phyloP scores from a whole-genome alignment of 108 stramenopile species.

The Pseudonitzschia delicatissima region DNA sequence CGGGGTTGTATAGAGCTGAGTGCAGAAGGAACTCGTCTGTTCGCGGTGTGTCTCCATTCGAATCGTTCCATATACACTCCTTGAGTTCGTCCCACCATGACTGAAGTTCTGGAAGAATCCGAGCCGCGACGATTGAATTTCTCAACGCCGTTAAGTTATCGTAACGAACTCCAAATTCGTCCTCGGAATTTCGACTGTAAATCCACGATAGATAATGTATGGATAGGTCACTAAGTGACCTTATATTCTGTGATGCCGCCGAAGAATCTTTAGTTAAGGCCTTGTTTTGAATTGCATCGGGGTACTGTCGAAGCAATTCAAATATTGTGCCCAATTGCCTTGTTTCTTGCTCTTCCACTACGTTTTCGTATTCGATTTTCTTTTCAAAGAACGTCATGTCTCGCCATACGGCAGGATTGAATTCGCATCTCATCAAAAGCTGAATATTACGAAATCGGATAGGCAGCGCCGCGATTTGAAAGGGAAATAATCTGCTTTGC shows the following conservation, averaged over 20 bases:
- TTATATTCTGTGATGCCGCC: neutral
- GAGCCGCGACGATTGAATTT: slow-evolving; percentile 20
- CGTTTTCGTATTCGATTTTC: slow-evolving; percentile 3
- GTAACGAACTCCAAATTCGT: slow-evolving; percentile 9
- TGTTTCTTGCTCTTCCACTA: neutral
- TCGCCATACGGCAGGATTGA: slow-evolving; percentile 15
- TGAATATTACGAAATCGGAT: neutral
- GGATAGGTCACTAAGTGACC: neutral
- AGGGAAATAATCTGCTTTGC: slow-evolving; percentile 31
- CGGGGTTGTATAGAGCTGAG: slow-evolving; percentile 31
- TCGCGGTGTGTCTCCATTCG: neutral
- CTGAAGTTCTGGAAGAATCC: slow-evolving; percentile 12
- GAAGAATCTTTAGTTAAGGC: neutral
- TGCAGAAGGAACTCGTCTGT: slow-evolving; percentile 26
- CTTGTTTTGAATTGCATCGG: slow-evolving; percentile 17
- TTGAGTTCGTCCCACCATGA: slow-evolving; percentile 17
- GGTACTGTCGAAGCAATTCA: slow-evolving; percentile 19
- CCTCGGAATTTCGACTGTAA: neutral
- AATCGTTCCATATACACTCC: slow-evolving; percentile 18
- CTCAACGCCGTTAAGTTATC: slow-evolving; percentile 9
- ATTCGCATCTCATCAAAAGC: slow-evolving; percentile 8
- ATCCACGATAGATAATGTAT: slow-evolving; percentile 4
- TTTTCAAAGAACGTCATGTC: slow-evolving; percentile 2
- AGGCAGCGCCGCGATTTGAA: slow-evolving; percentile 30
- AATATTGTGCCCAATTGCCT: slow-evolving; percentile 20